These are phyloP conservation scores for Curvularia sp. DNA, from an alignment of 2,329 filamentous ascomycete species.

Conservation along the genomic window DNA sequence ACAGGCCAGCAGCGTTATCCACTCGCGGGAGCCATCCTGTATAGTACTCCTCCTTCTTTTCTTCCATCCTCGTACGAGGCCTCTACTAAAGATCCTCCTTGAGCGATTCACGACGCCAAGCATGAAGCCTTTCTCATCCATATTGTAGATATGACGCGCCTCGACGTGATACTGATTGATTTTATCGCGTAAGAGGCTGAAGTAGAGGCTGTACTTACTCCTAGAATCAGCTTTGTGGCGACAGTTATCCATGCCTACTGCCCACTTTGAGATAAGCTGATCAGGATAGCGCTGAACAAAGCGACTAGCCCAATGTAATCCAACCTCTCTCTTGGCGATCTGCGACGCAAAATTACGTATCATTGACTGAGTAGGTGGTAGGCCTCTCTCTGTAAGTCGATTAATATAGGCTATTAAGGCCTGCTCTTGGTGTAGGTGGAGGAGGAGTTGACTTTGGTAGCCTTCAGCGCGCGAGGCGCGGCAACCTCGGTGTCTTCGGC, in stretches of 20 bases:
- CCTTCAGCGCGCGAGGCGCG: not conserved
- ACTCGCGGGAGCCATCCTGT: no score
- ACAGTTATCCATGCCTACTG: slow-evolving; percentile 12
- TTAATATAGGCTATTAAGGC: not conserved
- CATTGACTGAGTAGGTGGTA: no score
- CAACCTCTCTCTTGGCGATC: not conserved
- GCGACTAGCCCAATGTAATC: not conserved
- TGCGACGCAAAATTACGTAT: not conserved
- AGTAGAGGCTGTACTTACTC: no score
- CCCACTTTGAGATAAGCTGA: slow-evolving; percentile 13
- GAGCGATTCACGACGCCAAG: no score
- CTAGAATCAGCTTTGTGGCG: slow-evolving; percentile 18
- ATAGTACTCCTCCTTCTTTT: not conserved
- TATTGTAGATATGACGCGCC: no score
- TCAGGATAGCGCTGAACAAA: slow-evolving; percentile 1
- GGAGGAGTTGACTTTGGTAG: not conserved
- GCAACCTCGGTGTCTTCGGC: not conserved
- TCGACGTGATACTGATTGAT: no score
- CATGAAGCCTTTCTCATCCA: no score
- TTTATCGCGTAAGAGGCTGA: no score
- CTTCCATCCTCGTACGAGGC: slow-evolving; percentile 2
- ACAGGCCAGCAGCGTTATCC: no score
- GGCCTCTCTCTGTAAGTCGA: no score
- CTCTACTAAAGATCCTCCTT: no score
- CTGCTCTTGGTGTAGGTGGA: not conserved